phyloP scores from a whole-genome alignment of 345 rosid species.

The Abelmoschus esculentus region DNA sequence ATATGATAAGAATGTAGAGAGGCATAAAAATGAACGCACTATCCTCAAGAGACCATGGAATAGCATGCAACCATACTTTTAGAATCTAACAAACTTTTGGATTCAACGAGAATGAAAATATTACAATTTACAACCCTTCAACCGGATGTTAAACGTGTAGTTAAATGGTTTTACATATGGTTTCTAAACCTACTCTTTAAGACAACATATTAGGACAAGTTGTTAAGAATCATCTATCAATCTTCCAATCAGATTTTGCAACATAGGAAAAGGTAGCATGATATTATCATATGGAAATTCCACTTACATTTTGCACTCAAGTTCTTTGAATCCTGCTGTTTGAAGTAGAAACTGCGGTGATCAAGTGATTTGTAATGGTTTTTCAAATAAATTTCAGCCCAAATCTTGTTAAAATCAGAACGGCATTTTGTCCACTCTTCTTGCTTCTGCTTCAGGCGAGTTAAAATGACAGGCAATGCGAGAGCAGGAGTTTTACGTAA shows the following conservation, averaged over 20 bases:
- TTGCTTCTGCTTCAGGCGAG: conserved; percentile 92
- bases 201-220: neutral
- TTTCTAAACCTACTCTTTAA: neutral
- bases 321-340: conserved; percentile 97
- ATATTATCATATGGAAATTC: conserved; percentile 3
- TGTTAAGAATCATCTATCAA: neutral
- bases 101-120: neutral
- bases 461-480: conserved; percentile 73
- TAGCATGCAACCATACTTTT: neutral
- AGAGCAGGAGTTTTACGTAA: conserved; percentile 74
- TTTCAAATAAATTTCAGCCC: conserved; percentile 92
- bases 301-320: conserved; percentile 85
- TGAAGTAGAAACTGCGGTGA: conserved; percentile 98
- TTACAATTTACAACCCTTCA: neutral
- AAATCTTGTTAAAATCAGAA: conserved; percentile 83
- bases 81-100: neutral
- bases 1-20: conserved; percentile 1
- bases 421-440: conserved; percentile 95
- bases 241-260: neutral
- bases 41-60: conserved; percentile 1
- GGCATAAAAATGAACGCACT: neutral
- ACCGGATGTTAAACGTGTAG: neutral
- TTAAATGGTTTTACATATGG: neutral
- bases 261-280: neutral
- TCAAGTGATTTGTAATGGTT: conserved; percentile 96